These are phyloP conservation scores for Carex myosuroides DNA, from an alignment of 176 grass and related monocot species.

Conservation along the genomic window DNA sequence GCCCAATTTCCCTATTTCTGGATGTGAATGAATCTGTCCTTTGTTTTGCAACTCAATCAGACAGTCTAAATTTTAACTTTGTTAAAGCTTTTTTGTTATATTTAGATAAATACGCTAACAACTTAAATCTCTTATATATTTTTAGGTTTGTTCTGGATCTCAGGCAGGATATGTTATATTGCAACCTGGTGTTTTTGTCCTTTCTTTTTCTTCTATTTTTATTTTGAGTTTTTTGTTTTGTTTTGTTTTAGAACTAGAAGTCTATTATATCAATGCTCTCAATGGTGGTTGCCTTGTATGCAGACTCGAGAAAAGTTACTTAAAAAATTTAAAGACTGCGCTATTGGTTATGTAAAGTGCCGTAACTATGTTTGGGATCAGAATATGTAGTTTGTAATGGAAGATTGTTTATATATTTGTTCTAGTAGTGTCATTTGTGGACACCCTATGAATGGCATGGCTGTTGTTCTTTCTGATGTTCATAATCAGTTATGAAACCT, in stretches of 20 bases:
- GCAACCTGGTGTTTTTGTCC: neutral
- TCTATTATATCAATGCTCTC: too few relatives aligned
- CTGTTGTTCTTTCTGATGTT: neutral
- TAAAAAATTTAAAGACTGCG: neutral
- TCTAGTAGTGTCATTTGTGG: neutral
- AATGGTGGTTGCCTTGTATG: neutral
- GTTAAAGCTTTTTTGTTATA: neutral
- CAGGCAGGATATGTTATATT: neutral
- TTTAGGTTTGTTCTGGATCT: conserved; percentile 5
- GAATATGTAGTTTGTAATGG: neutral
- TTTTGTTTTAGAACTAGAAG: neutral
- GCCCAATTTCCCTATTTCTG: neutral
- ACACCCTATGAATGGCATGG: neutral
- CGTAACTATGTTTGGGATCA: neutral
- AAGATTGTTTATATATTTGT: neutral
- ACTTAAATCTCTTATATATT: neutral
- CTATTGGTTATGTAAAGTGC: neutral
- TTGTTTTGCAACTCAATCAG: neutral
- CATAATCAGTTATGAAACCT: neutral
- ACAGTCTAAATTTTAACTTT: neutral
- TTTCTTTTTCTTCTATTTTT: neutral
- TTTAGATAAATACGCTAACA: neutral
- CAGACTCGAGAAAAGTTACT: neutral
- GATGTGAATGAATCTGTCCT: conserved; percentile 1
- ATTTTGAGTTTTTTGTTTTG: neutral